These are phyloP conservation scores for Hansfordia pulvinata DNA, from an alignment of 2,329 filamentous ascomycete genomes.

Conservation along the genomic window DNA sequence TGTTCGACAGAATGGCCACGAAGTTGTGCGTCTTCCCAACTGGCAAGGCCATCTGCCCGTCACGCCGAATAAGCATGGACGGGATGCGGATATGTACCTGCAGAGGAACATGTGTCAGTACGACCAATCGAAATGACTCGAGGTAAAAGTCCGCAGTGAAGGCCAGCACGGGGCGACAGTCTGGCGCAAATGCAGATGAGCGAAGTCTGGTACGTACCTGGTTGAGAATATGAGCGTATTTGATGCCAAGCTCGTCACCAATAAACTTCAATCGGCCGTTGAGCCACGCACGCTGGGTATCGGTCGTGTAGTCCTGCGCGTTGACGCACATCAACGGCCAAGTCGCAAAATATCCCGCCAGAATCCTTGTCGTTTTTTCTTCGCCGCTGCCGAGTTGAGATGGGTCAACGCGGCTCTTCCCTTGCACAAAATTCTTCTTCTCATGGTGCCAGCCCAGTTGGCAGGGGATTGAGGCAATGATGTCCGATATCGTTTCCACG, in stretches of 20 bases:
- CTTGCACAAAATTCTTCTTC: constrained; percentile 24
- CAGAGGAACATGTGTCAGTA: too few species aligned
- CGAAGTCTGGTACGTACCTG: constrained; percentile 27
- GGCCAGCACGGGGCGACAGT: too few species aligned
- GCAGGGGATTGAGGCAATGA: constrained; percentile 48
- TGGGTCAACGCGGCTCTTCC: constrained; percentile 24
- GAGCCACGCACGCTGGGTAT: constrained; percentile 42
- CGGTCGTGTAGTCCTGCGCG: constrained; percentile 44
- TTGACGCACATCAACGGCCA: constrained; percentile 43
- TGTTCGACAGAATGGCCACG: too few species aligned
- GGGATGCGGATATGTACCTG: too few species aligned
- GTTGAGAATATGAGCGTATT: constrained; percentile 40
- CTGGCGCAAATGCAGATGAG: too few species aligned
- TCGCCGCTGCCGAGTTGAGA: constrained; percentile 34
- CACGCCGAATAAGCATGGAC: too few species aligned
- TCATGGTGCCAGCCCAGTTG: constrained; percentile 44
- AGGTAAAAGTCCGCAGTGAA: too few species aligned
- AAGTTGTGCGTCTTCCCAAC: too few species aligned
- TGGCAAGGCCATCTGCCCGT: too few species aligned
- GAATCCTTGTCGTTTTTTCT: constrained; percentile 34
- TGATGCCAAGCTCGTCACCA: constrained; percentile 39
- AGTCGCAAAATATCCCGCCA: constrained; percentile 44
- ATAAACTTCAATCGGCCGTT: constrained; percentile 40
- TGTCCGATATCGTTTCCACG: constrained; percentile 39
- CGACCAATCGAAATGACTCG: too few species aligned